Evolutionary conservation across 2,329 filamentous ascomycete species (phyloP), one percentile per base, ranked within the genome.

Genomic region (Sporothrix humicola): DNA sequence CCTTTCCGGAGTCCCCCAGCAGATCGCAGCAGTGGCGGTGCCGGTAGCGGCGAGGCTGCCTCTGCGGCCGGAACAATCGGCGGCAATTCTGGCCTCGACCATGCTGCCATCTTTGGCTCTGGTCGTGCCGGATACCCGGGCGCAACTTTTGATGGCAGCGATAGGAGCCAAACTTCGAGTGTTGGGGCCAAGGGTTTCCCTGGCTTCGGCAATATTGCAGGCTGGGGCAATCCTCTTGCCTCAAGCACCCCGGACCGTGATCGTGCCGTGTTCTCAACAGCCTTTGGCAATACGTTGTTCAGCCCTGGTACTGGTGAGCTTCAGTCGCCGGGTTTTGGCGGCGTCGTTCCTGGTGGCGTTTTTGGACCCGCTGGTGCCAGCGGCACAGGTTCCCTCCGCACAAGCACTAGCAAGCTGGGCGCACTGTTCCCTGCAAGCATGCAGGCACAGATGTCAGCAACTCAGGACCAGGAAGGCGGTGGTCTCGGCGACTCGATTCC

Each of bases 121-220:
- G 79, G 88, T 76, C 84, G 82, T 76, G 87, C 85, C 75, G 86
- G 86, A 20, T 91, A 86, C 66, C 83, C 82, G 65, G 81, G 81
- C 76, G 65, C 70, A 15, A 79, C 81, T 77, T 87, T 88, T 77
- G 90, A 93, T 70, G 92, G 91, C 5, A 93, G 94, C 77, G 95
- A 98, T 80, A 91, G 95, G 23, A 98, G 95, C 80, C 94, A 97
- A 81, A 97, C 93, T 0, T 97, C 95, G 0, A 97, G 95, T 79
- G 92, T 92, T 20, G 93, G 93, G 13, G 90, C 92, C 59, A 93
- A 94, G 78, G 91, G 87, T 10, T 97, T 93, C 76, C 86, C 90
- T 13, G 82, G 85, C 12, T 80, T 93, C 6, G 87, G 87, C 65
- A 88, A 87, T 37, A 82, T 93, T 52, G 86, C 86, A 2, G 90